Evolutionary conservation across 345 rosid species (phyloP).

Genomic region (Draba incana): DNA sequence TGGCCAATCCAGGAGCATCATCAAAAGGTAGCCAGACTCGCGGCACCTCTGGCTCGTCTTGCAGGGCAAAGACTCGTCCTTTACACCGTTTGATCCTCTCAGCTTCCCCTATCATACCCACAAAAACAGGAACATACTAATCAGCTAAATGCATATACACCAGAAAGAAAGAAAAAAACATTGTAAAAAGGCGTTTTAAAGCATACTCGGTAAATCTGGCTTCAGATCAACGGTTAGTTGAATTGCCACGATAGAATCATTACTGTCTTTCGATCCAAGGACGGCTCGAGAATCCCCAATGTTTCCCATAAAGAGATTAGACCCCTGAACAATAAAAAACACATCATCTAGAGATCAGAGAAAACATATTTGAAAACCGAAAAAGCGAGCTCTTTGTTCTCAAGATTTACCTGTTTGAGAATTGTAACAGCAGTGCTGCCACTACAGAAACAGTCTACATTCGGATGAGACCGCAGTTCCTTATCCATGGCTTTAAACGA

Average conservation of each 20-base stretch:
- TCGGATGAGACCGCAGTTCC: constrained; percentile 86
- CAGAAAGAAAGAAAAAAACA: not conserved
- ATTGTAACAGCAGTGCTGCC: constrained; percentile 96
- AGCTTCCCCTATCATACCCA: constrained; percentile 72
- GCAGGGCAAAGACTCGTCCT: constrained; percentile 96
- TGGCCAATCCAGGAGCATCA: constrained; percentile 98
- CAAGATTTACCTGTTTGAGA: constrained; percentile 76
- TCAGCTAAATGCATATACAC: constrained; percentile 4
- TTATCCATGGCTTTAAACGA: constrained; percentile 97
- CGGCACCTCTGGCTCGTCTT: constrained; percentile 98
- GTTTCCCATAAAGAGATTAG: constrained; percentile 92
- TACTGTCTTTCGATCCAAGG: constrained; percentile 84
- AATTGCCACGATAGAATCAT: constrained; percentile 77
- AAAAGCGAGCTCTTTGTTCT: constrained; percentile 9
- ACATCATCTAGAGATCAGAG: constrained; percentile 10
- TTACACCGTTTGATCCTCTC: constrained; percentile 95
- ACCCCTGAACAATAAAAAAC: constrained; percentile 56
- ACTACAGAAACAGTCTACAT: constrained; percentile 95
- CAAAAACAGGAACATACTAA: not conserved
- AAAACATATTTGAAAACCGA: not conserved
- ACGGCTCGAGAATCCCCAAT: constrained; percentile 99
- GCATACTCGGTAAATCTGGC: constrained; percentile 95
- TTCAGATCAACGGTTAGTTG: constrained; percentile 96
- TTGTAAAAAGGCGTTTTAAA: constrained; percentile 1
- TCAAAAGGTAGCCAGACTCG: constrained; percentile 99